Percentiles rank a stretch among this genome's conserved stretches.
Evolutionary conservation across 1,139 yeast species (phyloP).

Genomic region (Diutina mesorugosa): DNA sequence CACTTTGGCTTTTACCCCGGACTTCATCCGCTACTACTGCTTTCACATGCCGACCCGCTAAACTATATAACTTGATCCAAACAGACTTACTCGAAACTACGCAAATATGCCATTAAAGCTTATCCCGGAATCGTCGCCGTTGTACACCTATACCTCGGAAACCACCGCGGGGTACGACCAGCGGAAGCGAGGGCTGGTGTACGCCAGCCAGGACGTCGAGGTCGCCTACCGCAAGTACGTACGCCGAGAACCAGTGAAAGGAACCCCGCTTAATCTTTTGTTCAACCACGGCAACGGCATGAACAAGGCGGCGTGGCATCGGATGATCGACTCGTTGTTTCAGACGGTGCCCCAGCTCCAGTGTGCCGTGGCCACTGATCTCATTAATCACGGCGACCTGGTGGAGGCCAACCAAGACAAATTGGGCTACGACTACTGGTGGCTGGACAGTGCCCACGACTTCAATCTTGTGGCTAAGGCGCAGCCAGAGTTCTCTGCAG

Average conservation of each 20-base stretch:
- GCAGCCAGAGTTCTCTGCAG: background rate
- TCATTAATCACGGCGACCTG: constrained; percentile 60
- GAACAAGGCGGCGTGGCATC: constrained; percentile 53
- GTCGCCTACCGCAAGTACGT: background rate
- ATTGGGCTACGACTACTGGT: constrained; percentile 39
- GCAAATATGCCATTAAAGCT: background rate
- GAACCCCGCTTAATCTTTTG: constrained; percentile 29
- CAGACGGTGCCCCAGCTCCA: constrained; percentile 10
- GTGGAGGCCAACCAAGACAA: constrained; percentile 37
- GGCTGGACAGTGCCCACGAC: constrained; percentile 62
- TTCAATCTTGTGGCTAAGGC: constrained; percentile 15
- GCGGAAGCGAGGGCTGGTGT: background rate
- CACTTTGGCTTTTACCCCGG: background rate
- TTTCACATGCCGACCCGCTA: background rate
- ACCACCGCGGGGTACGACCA: background rate
- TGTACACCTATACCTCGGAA: background rate
- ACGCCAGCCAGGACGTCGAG: background rate
- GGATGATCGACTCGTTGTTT: constrained; percentile 31
- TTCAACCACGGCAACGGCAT: constrained; percentile 65
- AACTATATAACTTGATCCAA: background rate
- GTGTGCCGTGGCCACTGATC: constrained; percentile 39
- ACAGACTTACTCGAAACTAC: background rate
- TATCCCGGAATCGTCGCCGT: background rate
- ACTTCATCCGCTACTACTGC: background rate
- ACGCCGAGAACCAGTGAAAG: background rate